Conservation (phyloP, 768 basidiomycete species). For the Amanita jacksonii region DNA sequence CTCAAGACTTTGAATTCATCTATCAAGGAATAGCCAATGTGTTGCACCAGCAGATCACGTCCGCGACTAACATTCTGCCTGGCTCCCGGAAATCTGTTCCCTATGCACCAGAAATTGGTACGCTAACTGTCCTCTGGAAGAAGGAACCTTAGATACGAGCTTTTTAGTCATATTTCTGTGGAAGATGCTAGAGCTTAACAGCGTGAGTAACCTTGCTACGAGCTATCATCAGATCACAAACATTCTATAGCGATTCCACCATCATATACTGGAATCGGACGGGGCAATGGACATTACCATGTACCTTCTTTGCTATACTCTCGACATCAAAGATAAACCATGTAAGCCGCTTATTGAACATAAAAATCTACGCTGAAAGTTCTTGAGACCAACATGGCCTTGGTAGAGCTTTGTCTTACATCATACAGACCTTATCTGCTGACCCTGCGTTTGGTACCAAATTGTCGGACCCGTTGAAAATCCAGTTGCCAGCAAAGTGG, state of each 20-base stretch:
- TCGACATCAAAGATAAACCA: conserved; percentile 92
- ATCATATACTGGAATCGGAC: conserved; percentile 73
- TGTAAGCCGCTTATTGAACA: conserved; percentile 39
- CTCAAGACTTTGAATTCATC: conserved; percentile 82
- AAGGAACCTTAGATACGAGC: conserved; percentile 4
- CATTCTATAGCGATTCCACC: conserved; percentile 71
- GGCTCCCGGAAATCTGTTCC: conserved; percentile 80
- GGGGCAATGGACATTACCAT: conserved; percentile 68
- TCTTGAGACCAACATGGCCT: conserved; percentile 79
- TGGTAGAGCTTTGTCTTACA: conserved; percentile 82
- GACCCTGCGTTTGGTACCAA: conserved; percentile 70
- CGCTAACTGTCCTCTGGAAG: conserved; percentile 10
- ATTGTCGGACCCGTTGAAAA: conserved; percentile 53
- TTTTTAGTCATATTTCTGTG: conserved; percentile 67
- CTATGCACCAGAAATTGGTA: conserved; percentile 76
- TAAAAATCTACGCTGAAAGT: conserved; percentile 7
- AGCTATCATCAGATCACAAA: neutral
- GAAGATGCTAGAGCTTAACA: conserved; percentile 91
- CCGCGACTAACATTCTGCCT: conserved; percentile 67
- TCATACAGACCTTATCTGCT: conserved; percentile 84
- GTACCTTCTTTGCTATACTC: conserved; percentile 68
- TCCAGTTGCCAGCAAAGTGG: conserved; percentile 71
- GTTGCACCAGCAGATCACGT: conserved; percentile 67
- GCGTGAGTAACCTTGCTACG: conserved; percentile 35
- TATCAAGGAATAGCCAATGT: conserved; percentile 60